Base-by-base conservation (phyloP, 148 eudicot species). In the Nepenthes gracilis region DNA sequence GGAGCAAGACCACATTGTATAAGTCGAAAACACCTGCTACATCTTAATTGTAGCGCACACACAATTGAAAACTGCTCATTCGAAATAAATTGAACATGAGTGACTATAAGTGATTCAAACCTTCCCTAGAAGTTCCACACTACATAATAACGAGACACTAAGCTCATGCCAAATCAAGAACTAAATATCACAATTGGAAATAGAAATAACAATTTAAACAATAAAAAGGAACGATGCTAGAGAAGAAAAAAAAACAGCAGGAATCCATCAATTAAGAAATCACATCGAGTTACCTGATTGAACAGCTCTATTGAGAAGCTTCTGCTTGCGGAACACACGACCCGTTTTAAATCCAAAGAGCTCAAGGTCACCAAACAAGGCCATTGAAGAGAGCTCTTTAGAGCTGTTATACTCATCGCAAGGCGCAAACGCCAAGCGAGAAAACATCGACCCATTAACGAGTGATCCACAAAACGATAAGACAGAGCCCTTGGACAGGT, bases 251-350 rank as follows among this genome's bases (percentile, higher is more conserved):
- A 7, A 35, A 45, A 56, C 47, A 36, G 43, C 60, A 40, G 45
- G 6, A 40, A 33, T 64, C 64, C 36, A 47, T 2, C 33, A 59
- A 61, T 33, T 47, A 43, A 33, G 14, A 63, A 53, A 14, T 33
- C 47, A 6, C 15, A 67, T 7, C 9, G 6, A 33, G 32, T 55
- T 67, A 82, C 86, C 83, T 14, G 83, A 71, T 33, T 55, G 61
- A 40, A 58, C 13, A 55, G 75, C 73, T 75, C 80, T 80, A 74
- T 73, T 68, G 43, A 9, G 65, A 58, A 78, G 78, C 72, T 76
- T 62, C 50, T 50, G 72, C 66, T 61, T 73, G 36, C 70, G 67
- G 52, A 72, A 60, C 33, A 62, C 32, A 1, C 53, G 70, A 54
- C 51, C 72, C 51, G 64, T 59, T 40, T 70, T 73, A 58, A 82